Evolutionary conservation across 306 rosid species (phyloP), one percentile per base, ranked within the genome.

Genomic region (Glycine latifolia): DNA sequence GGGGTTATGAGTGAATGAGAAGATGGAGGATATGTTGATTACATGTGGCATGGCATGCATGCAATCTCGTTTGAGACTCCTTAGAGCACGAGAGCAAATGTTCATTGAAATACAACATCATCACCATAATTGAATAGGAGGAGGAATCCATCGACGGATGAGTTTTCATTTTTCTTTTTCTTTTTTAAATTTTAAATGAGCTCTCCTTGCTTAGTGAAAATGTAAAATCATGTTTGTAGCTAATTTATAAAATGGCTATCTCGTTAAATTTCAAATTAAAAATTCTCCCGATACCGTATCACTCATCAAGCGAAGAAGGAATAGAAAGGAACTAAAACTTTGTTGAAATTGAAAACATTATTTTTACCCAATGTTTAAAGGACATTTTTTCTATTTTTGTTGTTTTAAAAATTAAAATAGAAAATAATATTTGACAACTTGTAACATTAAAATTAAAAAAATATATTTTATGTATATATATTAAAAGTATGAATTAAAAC

Each of bases 1-100:
- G 89, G 98, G 98, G 78, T 55, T 94, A 81, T 94, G 89, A 92
- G 68, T 70, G 46, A 20, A 60, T 56, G 68, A 7, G 35, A 56
- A 35, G 69, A 44, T n/a, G n/a, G n/a, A n/a, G n/a, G n/a, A n/a
- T n/a, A n/a, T n/a, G n/a, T n/a, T n/a, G n/a, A n/a, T 71, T 71
- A 75, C 75, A 68, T 53, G 59, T 67, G 81, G 68, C 47, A 77
- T 72, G 67, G 20, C 20, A 20, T 20, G 20, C 79, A 76, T 82
- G 69, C 83, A 78, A 79, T 77, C 67, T n/a, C n/a, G n/a, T n/a
- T n/a, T n/a, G n/a, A n/a, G n/a, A n/a, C n/a, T 85, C 69, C 63
- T 55, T 39, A 43, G 75, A 62, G 73, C 73, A 73, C 17, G 46
- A 75, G 41, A 0, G 20, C n/a, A n/a, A n/a, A n/a, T n/a, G n/a